These are phyloP conservation scores for Collybia sp. DNA, from an alignment of 768 basidiomycete genomes.

Conservation along the genomic window DNA sequence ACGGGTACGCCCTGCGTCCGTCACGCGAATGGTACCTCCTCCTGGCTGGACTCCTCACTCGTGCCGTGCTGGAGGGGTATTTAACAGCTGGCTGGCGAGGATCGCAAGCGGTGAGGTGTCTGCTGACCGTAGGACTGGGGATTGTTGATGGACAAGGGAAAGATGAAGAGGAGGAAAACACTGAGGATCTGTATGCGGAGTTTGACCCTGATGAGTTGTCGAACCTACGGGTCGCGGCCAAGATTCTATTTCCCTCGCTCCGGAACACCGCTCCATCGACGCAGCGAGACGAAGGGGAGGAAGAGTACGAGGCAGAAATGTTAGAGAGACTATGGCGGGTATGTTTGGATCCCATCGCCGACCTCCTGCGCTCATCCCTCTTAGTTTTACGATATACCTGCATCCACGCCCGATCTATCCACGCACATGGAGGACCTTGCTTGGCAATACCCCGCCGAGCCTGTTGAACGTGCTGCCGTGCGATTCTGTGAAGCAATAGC, in stretches of 20 bases:
- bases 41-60: slow-evolving; percentile 68
- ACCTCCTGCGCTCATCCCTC: slow-evolving; percentile 1
- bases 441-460: slow-evolving; percentile 78
- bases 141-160: slow-evolving; percentile 20
- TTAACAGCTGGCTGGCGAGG: slow-evolving; percentile 80
- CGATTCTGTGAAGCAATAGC: slow-evolving; percentile 81
- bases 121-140: slow-evolving; percentile 70
- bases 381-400: slow-evolving; percentile 77
- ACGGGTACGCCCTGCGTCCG: slow-evolving; percentile 54
- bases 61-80: slow-evolving; percentile 85
- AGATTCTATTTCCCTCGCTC: slow-evolving; percentile 64
- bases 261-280: slow-evolving; percentile 17
- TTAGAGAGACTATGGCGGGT: slow-evolving; percentile 64
- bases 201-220: slow-evolving; percentile 80
- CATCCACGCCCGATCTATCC: slow-evolving; percentile 66
- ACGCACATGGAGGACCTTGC: slow-evolving; percentile 79
- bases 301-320: slow-evolving; percentile 76
- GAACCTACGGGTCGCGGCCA: slow-evolving; percentile 55
- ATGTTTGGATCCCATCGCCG: slow-evolving; percentile 20
- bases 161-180: slow-evolving; percentile 27
- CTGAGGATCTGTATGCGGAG: slow-evolving; percentile 38
- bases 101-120: slow-evolving; percentile 58
- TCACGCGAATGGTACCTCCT: slow-evolving; percentile 82
- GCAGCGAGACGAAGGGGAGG: slow-evolving; percentile 50
- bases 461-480: slow-evolving; percentile 72